phyloP scores from a whole-genome alignment of 1,284 basidiomycete genomes.

The Acaromyces ingoldii region DNA sequence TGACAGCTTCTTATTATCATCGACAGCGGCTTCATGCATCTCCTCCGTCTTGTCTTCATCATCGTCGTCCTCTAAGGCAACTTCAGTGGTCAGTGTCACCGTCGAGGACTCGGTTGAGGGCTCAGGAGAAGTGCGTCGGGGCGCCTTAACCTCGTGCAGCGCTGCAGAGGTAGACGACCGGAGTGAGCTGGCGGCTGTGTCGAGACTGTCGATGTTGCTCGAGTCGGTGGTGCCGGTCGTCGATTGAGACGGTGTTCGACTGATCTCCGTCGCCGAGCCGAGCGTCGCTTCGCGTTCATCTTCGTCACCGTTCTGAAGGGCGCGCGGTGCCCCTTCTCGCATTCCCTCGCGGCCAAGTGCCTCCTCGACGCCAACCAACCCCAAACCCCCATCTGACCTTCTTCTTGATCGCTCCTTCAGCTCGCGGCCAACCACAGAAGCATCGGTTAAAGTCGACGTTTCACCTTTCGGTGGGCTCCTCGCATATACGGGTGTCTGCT shows the following conservation, averaged over 20 bases:
- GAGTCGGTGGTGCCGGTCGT: slow-evolving; percentile 27
- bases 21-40: background rate
- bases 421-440: no score
- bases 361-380: no score
- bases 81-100: background rate
- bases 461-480: background rate
- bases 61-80: slow-evolving; percentile 16
- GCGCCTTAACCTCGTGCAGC: slow-evolving; percentile 8
- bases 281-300: no score
- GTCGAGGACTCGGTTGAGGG: background rate
- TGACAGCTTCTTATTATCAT: background rate
- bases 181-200: slow-evolving; percentile 29
- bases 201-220: slow-evolving; percentile 24
- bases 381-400: no score
- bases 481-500: background rate
- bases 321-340: no score
- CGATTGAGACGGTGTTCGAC: slow-evolving; percentile 41
- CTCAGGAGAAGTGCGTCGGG: no score
- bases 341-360: no score
- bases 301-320: no score
- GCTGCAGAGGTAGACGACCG: slow-evolving; percentile 17
- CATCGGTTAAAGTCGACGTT: no score
- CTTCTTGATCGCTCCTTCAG: no score
- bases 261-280: slow-evolving; percentile 36
- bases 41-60: background rate